Evolutionary conservation across 2,329 filamentous ascomycete genomes (phyloP).

Genomic region (Ophiocordyceps camponoti-leonardi): DNA sequence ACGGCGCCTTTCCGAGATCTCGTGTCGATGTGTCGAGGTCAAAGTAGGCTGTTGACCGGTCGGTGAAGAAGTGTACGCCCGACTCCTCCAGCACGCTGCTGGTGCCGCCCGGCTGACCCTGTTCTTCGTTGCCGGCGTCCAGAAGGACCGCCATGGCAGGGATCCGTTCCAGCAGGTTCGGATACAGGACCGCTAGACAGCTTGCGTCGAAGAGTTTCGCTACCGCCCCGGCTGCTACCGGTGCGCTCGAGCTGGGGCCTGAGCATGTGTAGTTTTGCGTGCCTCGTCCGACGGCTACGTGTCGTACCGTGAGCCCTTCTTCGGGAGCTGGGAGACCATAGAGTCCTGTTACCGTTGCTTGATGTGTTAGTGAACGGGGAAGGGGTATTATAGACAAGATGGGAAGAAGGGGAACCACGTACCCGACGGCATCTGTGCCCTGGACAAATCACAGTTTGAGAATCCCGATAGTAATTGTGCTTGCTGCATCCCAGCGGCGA

Average conservation of each 20-base stretch:
- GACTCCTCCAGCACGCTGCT: slow-evolving; percentile 42
- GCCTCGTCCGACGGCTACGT: slow-evolving; percentile 74
- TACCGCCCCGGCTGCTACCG: slow-evolving; percentile 45
- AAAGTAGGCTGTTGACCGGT: slow-evolving; percentile 59
- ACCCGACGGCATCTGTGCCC: slow-evolving; percentile 33
- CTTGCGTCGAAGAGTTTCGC: slow-evolving; percentile 79
- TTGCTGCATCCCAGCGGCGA: slow-evolving; percentile 36
- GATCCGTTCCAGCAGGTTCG: slow-evolving; percentile 46
- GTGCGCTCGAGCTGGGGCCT: slow-evolving; percentile 22
- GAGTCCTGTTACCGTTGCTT: slow-evolving; percentile 20
- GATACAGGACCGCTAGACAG: slow-evolving; percentile 56
- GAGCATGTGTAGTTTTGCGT: slow-evolving; percentile 90
- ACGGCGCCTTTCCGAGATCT: slow-evolving; percentile 41
- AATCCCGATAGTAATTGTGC: slow-evolving; percentile 21
- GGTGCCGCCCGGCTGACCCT: slow-evolving; percentile 7
- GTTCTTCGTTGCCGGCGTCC: slow-evolving; percentile 24
- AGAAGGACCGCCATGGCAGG: slow-evolving; percentile 53
- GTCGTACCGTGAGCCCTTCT: slow-evolving; percentile 45
- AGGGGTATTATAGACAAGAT: too few species aligned
- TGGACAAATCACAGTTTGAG: slow-evolving; percentile 36
- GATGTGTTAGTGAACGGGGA: neutral
- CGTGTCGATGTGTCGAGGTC: slow-evolving; percentile 43
- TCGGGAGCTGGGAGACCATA: slow-evolving; percentile 43
- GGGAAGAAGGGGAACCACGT: slow-evolving; percentile 7
- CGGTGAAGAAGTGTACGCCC: slow-evolving; percentile 69